Conservation (phyloP, 2,329 filamentous ascomycete genomes). For the Pseudogymnoascus sp. region DNA sequence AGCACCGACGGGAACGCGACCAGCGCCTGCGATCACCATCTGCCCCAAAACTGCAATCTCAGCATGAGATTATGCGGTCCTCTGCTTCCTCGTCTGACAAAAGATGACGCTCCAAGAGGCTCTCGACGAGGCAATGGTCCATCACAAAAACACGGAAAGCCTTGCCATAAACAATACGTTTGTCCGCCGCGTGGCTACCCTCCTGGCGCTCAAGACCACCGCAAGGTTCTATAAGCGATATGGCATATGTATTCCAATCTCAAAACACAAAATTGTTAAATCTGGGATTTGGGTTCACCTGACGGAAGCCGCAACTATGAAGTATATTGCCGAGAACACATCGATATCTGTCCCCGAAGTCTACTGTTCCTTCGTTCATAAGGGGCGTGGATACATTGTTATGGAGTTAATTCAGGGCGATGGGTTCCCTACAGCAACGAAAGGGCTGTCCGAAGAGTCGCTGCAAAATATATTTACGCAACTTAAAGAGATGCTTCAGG, state of each 20-base stretch:
- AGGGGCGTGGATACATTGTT: constrained; percentile 37
- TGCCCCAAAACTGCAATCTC: neutral
- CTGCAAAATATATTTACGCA: constrained; percentile 12
- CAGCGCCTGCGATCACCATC: neutral
- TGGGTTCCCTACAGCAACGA: constrained; percentile 14
- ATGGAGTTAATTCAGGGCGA: constrained; percentile 35
- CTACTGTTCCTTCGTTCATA: constrained; percentile 36
- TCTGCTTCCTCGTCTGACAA: neutral
- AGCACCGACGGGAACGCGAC: neutral
- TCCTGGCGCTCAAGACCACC: neutral
- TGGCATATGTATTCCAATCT: neutral
- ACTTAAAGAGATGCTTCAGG: constrained; percentile 13
- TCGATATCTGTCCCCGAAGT: constrained; percentile 39
- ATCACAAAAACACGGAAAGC: neutral
- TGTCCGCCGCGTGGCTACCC: neutral
- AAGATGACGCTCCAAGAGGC: neutral
- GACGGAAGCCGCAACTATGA: constrained; percentile 35
- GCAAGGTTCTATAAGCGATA: neutral
- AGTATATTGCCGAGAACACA: constrained; percentile 35
- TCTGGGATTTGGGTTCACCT: constrained; percentile 21
- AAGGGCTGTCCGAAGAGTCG: constrained; percentile 10
- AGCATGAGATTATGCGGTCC: neutral
- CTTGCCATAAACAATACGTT: neutral
- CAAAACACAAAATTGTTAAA: constrained; percentile 10
- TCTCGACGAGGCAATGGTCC: neutral